phyloP scores from a whole-genome alignment of 177 flowering plant species.

The Vitis hybrid region DNA sequence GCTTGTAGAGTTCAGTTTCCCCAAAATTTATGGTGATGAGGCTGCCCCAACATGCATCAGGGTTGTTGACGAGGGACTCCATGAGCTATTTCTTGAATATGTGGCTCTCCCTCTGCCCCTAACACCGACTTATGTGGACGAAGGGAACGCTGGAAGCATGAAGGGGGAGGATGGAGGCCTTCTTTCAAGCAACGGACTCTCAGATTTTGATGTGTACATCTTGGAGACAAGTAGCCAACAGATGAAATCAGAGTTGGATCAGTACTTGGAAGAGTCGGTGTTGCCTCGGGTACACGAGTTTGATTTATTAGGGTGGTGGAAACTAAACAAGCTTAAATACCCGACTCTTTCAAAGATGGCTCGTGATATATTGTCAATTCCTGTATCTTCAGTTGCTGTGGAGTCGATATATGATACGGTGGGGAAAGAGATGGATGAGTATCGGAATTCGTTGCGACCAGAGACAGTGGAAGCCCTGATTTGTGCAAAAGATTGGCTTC shows the following conservation, averaged over 20 bases:
- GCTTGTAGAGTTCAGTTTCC: slow-evolving; percentile 76
- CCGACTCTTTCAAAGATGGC: slow-evolving; percentile 89
- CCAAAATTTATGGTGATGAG: slow-evolving; percentile 71
- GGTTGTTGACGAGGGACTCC: slow-evolving; percentile 72
- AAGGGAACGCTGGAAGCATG: slow-evolving; percentile 21
- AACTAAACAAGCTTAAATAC: slow-evolving; percentile 63
- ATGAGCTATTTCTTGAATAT: slow-evolving; percentile 75
- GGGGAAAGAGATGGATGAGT: slow-evolving; percentile 54
- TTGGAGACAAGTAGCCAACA: slow-evolving; percentile 64
- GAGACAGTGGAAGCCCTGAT: slow-evolving; percentile 77
- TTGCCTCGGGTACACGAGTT: slow-evolving; percentile 65
- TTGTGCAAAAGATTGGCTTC: slow-evolving; percentile 88
- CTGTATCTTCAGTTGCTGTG: slow-evolving; percentile 48
- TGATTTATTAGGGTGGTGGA: slow-evolving; percentile 89
- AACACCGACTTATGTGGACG: slow-evolving; percentile 57
- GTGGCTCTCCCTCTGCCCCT: slow-evolving; percentile 51
- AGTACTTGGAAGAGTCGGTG: slow-evolving; percentile 72
- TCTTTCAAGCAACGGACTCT: slow-evolving; percentile 44
- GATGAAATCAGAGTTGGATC: slow-evolving; percentile 72
- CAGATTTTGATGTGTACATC: slow-evolving; percentile 64
- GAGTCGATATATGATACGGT: slow-evolving; percentile 57
- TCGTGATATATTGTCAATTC: slow-evolving; percentile 68
- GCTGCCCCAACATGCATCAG: slow-evolving; percentile 43
- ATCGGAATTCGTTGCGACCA: slow-evolving; percentile 66
- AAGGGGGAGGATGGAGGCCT: slow-evolving; percentile 33